Conservation (phyloP, 75 land plant genomes). For the Selaginella moellendorffii region DNA sequence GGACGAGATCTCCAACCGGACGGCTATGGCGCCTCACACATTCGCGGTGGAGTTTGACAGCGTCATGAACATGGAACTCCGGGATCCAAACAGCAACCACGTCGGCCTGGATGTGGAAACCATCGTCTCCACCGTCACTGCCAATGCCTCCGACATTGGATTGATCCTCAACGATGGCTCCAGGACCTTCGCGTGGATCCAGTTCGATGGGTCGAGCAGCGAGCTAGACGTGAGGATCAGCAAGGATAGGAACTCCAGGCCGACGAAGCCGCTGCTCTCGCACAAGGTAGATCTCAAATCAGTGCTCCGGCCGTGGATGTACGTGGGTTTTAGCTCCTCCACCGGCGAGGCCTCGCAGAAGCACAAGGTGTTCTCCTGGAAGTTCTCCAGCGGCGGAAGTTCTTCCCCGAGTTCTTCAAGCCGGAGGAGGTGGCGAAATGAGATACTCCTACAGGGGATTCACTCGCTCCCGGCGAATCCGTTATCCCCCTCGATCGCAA, state of each 20-base stretch:
- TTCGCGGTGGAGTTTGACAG: slow-evolving; percentile 40
- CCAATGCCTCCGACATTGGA: slow-evolving; percentile 23
- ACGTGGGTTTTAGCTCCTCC: slow-evolving; percentile 5
- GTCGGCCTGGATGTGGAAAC: slow-evolving; percentile 40
- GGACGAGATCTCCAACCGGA: neutral
- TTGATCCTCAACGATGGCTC: slow-evolving; percentile 33
- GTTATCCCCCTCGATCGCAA: neutral
- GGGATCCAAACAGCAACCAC: slow-evolving; percentile 26
- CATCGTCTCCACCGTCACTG: slow-evolving; percentile 19
- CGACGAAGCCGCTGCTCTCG: neutral
- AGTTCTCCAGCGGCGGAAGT: slow-evolving; percentile 1
- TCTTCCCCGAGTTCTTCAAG: neutral
- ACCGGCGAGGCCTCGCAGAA: slow-evolving; percentile 4
- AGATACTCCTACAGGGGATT: neutral
- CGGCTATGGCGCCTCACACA: slow-evolving; percentile 4
- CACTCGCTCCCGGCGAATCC: neutral
- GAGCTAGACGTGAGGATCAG: slow-evolving; percentile 43
- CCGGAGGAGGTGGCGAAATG: neutral
- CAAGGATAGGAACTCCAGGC: neutral
- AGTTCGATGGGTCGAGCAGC: slow-evolving; percentile 36
- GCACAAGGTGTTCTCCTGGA: slow-evolving; percentile 8
- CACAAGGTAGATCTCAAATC: neutral
- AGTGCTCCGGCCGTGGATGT: neutral
- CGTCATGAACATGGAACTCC: slow-evolving; percentile 14
- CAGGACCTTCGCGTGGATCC: slow-evolving; percentile 44